Evolutionary conservation across 257 asterid genomes (phyloP).

Genomic region (Nicotiana otophora): DNA sequence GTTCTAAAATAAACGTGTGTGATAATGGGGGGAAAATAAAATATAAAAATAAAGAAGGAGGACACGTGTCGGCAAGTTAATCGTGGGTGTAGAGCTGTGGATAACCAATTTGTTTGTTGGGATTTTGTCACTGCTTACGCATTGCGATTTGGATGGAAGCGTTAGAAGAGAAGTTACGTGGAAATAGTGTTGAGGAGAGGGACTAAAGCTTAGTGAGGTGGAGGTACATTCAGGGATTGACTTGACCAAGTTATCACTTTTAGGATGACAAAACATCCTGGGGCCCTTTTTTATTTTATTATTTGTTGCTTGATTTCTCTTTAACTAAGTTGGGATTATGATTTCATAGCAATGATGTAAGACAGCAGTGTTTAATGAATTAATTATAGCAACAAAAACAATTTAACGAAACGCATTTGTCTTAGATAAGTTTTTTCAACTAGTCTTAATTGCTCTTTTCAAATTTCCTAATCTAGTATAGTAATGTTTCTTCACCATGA

Average conservation of each 20-base stretch:
- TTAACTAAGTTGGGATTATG: too few species aligned
- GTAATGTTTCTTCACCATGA: too few species aligned
- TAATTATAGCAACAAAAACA: too few species aligned
- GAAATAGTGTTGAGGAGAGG: not conserved
- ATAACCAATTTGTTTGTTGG: not conserved
- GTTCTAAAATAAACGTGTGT: constrained; percentile 36
- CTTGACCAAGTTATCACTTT: not conserved
- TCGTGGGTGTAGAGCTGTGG: not conserved
- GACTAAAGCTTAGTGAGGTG: not conserved
- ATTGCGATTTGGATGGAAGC: constrained; percentile 35
- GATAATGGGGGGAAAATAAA: not conserved
- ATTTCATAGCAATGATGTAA: too few species aligned
- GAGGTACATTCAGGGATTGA: not conserved
- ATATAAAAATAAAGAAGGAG: not conserved
- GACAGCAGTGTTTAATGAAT: too few species aligned
- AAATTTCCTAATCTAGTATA: too few species aligned
- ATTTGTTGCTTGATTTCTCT: too few species aligned
- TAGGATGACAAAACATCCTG: not conserved
- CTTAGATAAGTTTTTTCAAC: too few species aligned
- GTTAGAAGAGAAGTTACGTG: constrained; percentile 20
- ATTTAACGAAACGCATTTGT: too few species aligned
- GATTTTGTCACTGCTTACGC: constrained; percentile 43
- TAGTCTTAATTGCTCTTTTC: too few species aligned
- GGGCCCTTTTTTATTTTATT: not conserved
- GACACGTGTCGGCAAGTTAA: constrained; percentile 18